Evolutionary conservation across 2,329 filamentous ascomycete species (phyloP).

Genomic region (Trichoderma breve): DNA sequence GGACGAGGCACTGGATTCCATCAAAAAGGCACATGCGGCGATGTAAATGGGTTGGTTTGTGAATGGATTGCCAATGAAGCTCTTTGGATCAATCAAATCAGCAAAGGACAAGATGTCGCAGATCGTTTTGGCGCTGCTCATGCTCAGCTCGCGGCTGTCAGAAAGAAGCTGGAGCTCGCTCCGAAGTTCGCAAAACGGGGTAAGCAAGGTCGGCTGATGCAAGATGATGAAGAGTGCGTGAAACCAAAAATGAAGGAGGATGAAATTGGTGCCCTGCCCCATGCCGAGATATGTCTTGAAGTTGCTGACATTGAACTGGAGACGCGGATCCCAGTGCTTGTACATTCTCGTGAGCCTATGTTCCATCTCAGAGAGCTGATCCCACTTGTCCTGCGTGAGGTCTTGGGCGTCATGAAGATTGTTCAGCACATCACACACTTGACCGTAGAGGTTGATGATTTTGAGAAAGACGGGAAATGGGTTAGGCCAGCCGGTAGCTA

Average conservation of each 20-base stretch:
- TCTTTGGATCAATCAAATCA: constrained; percentile 80
- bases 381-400: constrained; percentile 71
- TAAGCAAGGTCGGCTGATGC: constrained; percentile 78
- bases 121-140: constrained; percentile 89
- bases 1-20: constrained; percentile 67
- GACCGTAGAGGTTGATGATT: constrained; percentile 82
- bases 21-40: constrained; percentile 82
- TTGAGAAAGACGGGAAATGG: constrained; percentile 78
- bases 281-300: constrained; percentile 81
- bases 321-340: constrained; percentile 68
- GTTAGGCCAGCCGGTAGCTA: constrained; percentile 66
- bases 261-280: constrained; percentile 82
- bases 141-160: constrained; percentile 77
- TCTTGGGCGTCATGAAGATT: constrained; percentile 72
- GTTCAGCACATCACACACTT: constrained; percentile 81
- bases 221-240: constrained; percentile 82
- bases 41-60: constrained; percentile 91
- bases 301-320: constrained; percentile 83
- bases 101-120: constrained; percentile 85
- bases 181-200: constrained; percentile 63
- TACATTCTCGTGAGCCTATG: constrained; percentile 70
- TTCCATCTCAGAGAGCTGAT: constrained; percentile 73
- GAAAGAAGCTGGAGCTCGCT: constrained; percentile 69
- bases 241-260: constrained; percentile 85
- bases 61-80: constrained; percentile 84